Evolutionary conservation across 2,329 filamentous ascomycete species (phyloP).

Genomic region (Ophiostoma perfectum): DNA sequence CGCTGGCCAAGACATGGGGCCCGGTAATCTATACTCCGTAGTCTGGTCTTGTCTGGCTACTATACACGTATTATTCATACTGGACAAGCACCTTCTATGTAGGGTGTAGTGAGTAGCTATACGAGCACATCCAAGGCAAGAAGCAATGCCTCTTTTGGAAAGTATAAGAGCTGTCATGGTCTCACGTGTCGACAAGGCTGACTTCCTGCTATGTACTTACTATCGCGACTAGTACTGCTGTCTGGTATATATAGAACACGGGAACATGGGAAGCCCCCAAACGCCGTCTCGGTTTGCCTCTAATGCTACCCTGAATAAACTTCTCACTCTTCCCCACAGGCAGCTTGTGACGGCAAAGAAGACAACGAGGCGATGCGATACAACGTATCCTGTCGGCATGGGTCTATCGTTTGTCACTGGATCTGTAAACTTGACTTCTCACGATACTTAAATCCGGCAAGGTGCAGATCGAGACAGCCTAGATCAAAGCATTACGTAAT

Average conservation of each 20-base stretch:
- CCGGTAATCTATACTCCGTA: background rate
- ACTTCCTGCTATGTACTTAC: background rate
- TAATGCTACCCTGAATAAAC: background rate
- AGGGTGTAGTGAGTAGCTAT: background rate
- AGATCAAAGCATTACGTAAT: background rate
- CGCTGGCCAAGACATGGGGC: background rate
- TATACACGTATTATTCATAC: background rate
- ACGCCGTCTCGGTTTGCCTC: background rate
- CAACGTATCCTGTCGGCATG: background rate
- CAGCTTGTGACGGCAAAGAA: background rate
- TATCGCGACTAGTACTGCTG: too few relatives aligned
- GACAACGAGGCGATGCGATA: background rate
- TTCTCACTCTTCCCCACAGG: slow-evolving; percentile 1
- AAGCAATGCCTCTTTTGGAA: too few relatives aligned
- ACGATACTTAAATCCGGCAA: background rate
- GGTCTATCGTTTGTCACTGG: background rate
- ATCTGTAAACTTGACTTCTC: background rate
- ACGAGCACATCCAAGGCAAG: background rate
- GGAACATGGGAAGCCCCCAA: too few relatives aligned
- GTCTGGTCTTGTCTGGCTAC: background rate
- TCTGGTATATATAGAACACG: background rate
- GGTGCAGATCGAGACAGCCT: background rate
- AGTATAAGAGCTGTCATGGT: too few relatives aligned
- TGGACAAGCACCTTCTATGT: background rate
- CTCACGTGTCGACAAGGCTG: background rate